Conservation (phyloP, 2,329 filamentous ascomycete genomes). For the Phoma herbarum region DNA sequence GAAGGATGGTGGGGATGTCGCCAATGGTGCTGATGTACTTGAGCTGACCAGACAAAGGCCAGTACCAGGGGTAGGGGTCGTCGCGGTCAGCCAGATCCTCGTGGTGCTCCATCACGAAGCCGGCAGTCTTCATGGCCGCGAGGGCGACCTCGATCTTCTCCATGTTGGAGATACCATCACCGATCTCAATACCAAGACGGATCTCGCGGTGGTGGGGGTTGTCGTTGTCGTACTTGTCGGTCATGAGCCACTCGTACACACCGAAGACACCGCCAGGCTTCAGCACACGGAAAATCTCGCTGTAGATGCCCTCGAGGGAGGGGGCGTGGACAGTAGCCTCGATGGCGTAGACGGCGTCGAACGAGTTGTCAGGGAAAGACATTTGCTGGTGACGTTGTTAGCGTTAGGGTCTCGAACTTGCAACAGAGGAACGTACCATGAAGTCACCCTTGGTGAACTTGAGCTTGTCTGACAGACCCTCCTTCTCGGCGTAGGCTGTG, state of each 20-base stretch:
- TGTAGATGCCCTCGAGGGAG: slow-evolving; percentile 88
- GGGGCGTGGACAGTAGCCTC: slow-evolving; percentile 97
- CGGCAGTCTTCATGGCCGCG: slow-evolving; percentile 83
- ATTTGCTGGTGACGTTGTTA: slow-evolving; percentile 71
- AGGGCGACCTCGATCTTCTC: slow-evolving; percentile 84
- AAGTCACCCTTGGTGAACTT: slow-evolving; percentile 95
- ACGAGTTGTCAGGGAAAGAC: slow-evolving; percentile 89
- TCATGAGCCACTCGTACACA: slow-evolving; percentile 99
- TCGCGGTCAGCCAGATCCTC: slow-evolving; percentile 85
- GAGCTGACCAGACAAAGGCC: slow-evolving; percentile 85
- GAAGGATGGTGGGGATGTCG: slow-evolving; percentile 82
- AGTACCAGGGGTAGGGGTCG: slow-evolving; percentile 90
- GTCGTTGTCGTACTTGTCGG: slow-evolving; percentile 88
- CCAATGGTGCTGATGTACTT: slow-evolving; percentile 81
- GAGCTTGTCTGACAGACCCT: slow-evolving; percentile 81
- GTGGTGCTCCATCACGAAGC: slow-evolving; percentile 82
- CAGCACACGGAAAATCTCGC: slow-evolving; percentile 90
- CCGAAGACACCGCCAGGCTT: slow-evolving; percentile 97
- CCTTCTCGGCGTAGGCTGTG: slow-evolving; percentile 82
- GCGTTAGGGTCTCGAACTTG: not conserved
- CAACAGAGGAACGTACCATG: slow-evolving; percentile 66
- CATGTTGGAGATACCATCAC: slow-evolving; percentile 98
- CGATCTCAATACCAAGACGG: slow-evolving; percentile 92
- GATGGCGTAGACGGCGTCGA: slow-evolving; percentile 96
- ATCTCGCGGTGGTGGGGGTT: slow-evolving; percentile 88